Conservation (phyloP, 257 asterid genomes). For the Solanum medicagineum region DNA sequence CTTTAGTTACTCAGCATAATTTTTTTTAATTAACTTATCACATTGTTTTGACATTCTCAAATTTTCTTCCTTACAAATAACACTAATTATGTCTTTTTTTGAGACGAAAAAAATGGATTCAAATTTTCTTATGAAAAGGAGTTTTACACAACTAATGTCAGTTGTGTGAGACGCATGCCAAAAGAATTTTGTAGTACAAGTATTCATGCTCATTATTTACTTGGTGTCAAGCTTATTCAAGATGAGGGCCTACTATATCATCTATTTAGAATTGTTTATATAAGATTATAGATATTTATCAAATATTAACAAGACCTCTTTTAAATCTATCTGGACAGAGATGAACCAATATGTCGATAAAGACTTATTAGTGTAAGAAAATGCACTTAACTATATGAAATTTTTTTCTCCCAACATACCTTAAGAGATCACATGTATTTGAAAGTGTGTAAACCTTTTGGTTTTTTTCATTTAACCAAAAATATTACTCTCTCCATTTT, state of each 20-base stretch:
- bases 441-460: background rate
- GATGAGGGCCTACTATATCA: background rate
- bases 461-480: background rate
- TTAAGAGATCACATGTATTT: background rate
- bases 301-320: background rate
- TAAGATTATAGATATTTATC: background rate
- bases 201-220: background rate
- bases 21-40: too few species aligned
- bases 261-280: background rate
- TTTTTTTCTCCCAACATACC: background rate
- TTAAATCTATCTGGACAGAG: too few species aligned
- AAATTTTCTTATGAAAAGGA: background rate
- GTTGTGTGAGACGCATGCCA: background rate
- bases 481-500: background rate
- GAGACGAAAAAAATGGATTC: background rate
- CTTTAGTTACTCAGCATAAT: too few species aligned
- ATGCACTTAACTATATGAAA: background rate
- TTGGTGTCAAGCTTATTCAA: background rate
- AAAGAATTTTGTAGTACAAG: background rate
- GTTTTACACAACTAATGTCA: background rate
- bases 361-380: too few species aligned
- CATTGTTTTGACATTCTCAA: too few species aligned
- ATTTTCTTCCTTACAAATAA: background rate
- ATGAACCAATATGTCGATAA: too few species aligned
- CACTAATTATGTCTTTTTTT: background rate